Base-by-base conservation (phyloP, 2,329 filamentous ascomycete species). In the Microcyclosporella mali region DNA sequence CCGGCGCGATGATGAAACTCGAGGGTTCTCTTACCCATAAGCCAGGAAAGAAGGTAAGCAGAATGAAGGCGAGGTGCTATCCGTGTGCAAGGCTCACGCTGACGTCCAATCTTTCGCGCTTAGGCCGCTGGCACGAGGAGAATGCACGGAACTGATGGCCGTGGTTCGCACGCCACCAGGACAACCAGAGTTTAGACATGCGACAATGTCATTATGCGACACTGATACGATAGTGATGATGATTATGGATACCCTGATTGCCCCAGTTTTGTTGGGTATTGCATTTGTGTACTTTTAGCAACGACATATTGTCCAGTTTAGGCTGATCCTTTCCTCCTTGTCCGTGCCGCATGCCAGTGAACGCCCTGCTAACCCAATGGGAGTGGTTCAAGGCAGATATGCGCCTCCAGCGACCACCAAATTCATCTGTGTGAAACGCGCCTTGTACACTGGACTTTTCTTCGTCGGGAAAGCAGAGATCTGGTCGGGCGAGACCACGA, bases 391-490 rank as follows among this genome's bases (percentile, higher is more conserved):
- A 29, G 78, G 79, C 59, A 82, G 60, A 65, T 80, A 82, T 29
- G 77, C 77, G 31, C 89, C 88, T 35, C 85, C 88, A 16, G 88
- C 88, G 48, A 97, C 73, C 10, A 95, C 84, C 52, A 97, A 67
- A 63, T 98, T 98, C 87, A 95, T 95, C 47, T 88, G 75, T 3
- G 92, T 97, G 58, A 95, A 95, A 59, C 84, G 80, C 41, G 94
- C 89, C 67, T 90, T 92, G 66, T 94, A 86, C 9, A 97, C 86
- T 0, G 90, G 89, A 12, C 85, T 90, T 69, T 94, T 95, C 77
- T 98, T 98, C 3, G 92, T 97, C 1, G 88, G 82, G 62, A 95
- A 97, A 1, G 87, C 89, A 51, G 81, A 88, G 67, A 98, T 94
- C 67, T 97, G 92, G 60, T 98, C 92, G 0, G 88, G 83, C 0